Evolutionary conservation across 768 basidiomycete genomes (phyloP), one percentile per base, ranked within the genome.

Genomic region (Amanita phalloides): DNA sequence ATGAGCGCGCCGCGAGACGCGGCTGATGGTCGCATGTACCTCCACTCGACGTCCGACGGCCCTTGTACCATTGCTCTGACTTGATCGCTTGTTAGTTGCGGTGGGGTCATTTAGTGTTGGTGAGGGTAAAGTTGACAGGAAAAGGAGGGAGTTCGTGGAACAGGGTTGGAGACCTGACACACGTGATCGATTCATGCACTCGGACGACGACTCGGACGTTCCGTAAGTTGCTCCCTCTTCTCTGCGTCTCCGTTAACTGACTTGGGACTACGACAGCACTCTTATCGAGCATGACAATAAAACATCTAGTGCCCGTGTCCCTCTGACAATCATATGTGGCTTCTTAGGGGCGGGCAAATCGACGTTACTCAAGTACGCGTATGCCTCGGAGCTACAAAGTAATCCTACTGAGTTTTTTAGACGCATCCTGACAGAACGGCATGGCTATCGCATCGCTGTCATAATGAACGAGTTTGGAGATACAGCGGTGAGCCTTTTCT

Each of bases 401-500:
- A 21, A 21, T 47, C 8, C 10, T 47, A 37, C 17, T n/a, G 54
- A 28, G 43, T 30, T 13, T 32, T 45, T 13, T 56, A 88, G 84
- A 58, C 84, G 93, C 30, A 94, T 98, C 59, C 70, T 98, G 55
- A 95, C 89, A 10, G 91, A 92, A 61, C 75, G 83, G 36, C 95
- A 98, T 76, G 94, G 95, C 3, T 92, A 93, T 62, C 81, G 88
- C 35, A 96, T 99, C 51, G 95, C 95, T 4, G 95, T 99, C 20
- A 96, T 95, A 56, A 93, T 96, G 90, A 96, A 95, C 61, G 92
- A 94, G 66, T 98, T 98, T 63, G 95, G 92, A 7, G 93, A 96
- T 63, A 93, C 93, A 17, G 90, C 90, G 59, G 88, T 90, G 60
- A 61, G 82, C 71, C n/a, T 13, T 37, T 55, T 53, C 21, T 50